Evolutionary conservation across 805 yeast species (phyloP).

Genomic region (Zygotorulaspora florentina): DNA sequence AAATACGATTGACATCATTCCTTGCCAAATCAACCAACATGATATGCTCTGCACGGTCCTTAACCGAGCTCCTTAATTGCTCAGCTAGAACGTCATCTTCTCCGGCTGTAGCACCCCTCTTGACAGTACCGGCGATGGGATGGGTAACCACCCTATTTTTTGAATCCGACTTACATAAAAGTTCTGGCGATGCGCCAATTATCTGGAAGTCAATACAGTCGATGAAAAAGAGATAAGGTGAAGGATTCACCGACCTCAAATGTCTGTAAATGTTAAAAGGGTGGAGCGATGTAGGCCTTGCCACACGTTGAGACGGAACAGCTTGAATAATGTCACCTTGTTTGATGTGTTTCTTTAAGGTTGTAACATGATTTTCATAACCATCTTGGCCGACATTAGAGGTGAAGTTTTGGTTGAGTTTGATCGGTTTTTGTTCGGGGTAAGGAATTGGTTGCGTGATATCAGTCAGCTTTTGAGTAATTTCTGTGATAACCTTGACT

Average conservation of each 20-base stretch:
- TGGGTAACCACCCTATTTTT: constrained; percentile 80
- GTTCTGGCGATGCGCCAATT: constrained; percentile 97
- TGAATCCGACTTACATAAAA: constrained; percentile 74
- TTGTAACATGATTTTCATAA: constrained; percentile 75
- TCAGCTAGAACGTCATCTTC: constrained; percentile 86
- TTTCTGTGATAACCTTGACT: constrained; percentile 50
- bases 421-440: constrained; percentile 75
- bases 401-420: constrained; percentile 60
- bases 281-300: constrained; percentile 90
- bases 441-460: constrained; percentile 43
- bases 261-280: constrained; percentile 96
- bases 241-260: constrained; percentile 91
- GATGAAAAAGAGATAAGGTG: constrained; percentile 93
- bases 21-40: constrained; percentile 98
- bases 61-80: constrained; percentile 66
- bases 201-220: constrained; percentile 90
- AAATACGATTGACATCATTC: constrained; percentile 92
- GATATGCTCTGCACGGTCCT: constrained; percentile 97
- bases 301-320: constrained; percentile 95
- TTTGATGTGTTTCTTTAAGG: constrained; percentile 72
- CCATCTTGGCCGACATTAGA: constrained; percentile 95
- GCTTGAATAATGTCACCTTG: constrained; percentile 96
- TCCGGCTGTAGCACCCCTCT: constrained; percentile 82
- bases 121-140: constrained; percentile 97
- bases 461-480: constrained; percentile 48